Evolutionary conservation across 2,329 filamentous ascomycete species (phyloP).

Genomic region (Fusarium begoniae): DNA sequence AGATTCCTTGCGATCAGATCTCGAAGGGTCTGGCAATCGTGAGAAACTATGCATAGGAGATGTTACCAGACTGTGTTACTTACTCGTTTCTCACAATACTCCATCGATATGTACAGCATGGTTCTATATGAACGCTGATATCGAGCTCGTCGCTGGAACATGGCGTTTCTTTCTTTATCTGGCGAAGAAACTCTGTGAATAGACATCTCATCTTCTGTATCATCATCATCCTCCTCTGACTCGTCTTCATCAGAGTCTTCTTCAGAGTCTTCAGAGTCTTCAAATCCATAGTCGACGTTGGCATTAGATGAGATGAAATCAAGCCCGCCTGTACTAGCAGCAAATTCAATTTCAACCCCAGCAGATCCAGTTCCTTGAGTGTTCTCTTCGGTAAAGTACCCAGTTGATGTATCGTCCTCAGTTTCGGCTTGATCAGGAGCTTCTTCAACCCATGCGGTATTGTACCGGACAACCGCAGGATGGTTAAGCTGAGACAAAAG

Average conservation of each 20-base stretch:
- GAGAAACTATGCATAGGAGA: not conserved
- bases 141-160: conserved; percentile 46
- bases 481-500: conserved; percentile 93
- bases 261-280: conserved; percentile 52
- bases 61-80: conserved; percentile 39
- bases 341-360: conserved; percentile 65
- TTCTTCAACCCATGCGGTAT: conserved; percentile 93
- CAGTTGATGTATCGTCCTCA: conserved; percentile 66
- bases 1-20: conserved; percentile 84
- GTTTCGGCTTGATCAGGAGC: conserved; percentile 61
- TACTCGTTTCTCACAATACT: conserved; percentile 92
- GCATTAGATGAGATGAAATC: conserved; percentile 94
- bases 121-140: conserved; percentile 68
- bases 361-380: conserved; percentile 52
- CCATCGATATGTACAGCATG: conserved; percentile 97
- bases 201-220: conserved; percentile 47
- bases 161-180: conserved; percentile 44
- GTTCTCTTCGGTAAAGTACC: conserved; percentile 53
- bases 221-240: conserved; percentile 59
- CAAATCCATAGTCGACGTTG: conserved; percentile 80
- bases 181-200: conserved; percentile 43
- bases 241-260: conserved; percentile 58
- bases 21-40: conserved; percentile 71
- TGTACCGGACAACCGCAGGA: conserved; percentile 87
- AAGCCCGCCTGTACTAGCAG: conserved; percentile 79